Percentiles rank a stretch among this genome's conserved stretches.
phyloP scores from a whole-genome alignment of 2,329 filamentous ascomycete genomes.

The Oidium heveae region DNA sequence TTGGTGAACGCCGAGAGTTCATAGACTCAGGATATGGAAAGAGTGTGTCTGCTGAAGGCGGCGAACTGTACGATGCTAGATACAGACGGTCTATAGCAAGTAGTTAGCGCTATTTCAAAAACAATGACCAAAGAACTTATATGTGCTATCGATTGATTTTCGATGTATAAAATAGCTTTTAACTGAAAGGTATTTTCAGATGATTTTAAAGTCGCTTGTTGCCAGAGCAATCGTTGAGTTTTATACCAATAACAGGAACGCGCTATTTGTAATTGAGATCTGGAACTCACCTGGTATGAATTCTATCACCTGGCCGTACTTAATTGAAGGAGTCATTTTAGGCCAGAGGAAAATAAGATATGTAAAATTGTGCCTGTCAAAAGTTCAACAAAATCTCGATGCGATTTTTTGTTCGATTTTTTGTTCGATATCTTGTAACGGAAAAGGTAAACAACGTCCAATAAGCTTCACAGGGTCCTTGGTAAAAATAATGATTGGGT shows the following conservation, averaged over 20 bases:
- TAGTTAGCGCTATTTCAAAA: slow-evolving; percentile 12
- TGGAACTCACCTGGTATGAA: slow-evolving; percentile 61
- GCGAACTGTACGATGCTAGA: slow-evolving; percentile 68
- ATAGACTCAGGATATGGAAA: slow-evolving; percentile 52
- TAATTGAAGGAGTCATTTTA: slow-evolving; percentile 21
- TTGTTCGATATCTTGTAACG: too few species aligned
- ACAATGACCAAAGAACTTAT: slow-evolving; percentile 1
- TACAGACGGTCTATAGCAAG: slow-evolving; percentile 61
- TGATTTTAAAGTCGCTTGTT: too few species aligned
- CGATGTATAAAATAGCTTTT: too few species aligned
- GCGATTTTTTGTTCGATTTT: too few species aligned
- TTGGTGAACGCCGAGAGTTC: slow-evolving; percentile 35
- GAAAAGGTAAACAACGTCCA: too few species aligned
- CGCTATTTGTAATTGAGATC: not conserved
- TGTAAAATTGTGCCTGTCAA: too few species aligned
- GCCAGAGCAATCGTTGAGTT: too few species aligned
- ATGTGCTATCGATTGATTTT: too few species aligned
- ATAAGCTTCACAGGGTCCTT: too few species aligned
- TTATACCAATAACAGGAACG: too few species aligned
- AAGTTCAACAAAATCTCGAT: too few species aligned
- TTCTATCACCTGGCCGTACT: slow-evolving; percentile 71
- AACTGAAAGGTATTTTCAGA: not conserved
- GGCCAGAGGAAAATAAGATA: not conserved
- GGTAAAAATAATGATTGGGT: too few species aligned
- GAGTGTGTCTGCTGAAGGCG: slow-evolving; percentile 55